These are phyloP conservation scores for Amphichorda felina DNA, from an alignment of 2,329 filamentous ascomycete species.

Conservation along the genomic window DNA sequence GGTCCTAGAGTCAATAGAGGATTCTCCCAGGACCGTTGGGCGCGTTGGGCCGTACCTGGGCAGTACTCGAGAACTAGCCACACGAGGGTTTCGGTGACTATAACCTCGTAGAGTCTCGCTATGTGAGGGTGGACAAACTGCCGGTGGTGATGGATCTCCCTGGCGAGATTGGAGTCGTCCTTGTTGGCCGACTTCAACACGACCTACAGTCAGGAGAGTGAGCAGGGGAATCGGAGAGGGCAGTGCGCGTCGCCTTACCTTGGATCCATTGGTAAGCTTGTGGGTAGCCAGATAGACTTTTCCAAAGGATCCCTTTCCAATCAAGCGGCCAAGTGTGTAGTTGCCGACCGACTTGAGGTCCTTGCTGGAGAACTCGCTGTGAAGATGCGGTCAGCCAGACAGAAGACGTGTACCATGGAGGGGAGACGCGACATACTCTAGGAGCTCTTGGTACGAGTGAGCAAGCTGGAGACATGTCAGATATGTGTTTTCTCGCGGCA, in stretches of 20 bases:
- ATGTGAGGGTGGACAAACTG: constrained; percentile 98
- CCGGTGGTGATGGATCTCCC: constrained; percentile 96
- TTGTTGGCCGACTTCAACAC: constrained; percentile 98
- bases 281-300: constrained; percentile 95
- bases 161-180: constrained; percentile 86
- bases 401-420: background rate
- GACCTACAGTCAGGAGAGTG: constrained; percentile 42
- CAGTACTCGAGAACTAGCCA: constrained; percentile 98
- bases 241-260: constrained; percentile 38
- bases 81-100: constrained; percentile 87
- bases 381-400: constrained; percentile 2
- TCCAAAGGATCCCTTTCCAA: constrained; percentile 96
- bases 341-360: constrained; percentile 91
- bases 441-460: constrained; percentile 89
- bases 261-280: constrained; percentile 97
- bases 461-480: constrained; percentile 55
- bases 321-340: constrained; percentile 81
- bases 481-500: background rate
- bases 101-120: constrained; percentile 91
- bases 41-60: constrained; percentile 46
- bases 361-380: constrained; percentile 83
- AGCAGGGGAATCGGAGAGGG: constrained; percentile 3
- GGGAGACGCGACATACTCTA: constrained; percentile 55
- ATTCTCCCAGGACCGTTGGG: background rate
- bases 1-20: background rate